Evolutionary conservation across 2,329 filamentous ascomycete genomes (phyloP).

Genomic region (Rhinocladiella similis): DNA sequence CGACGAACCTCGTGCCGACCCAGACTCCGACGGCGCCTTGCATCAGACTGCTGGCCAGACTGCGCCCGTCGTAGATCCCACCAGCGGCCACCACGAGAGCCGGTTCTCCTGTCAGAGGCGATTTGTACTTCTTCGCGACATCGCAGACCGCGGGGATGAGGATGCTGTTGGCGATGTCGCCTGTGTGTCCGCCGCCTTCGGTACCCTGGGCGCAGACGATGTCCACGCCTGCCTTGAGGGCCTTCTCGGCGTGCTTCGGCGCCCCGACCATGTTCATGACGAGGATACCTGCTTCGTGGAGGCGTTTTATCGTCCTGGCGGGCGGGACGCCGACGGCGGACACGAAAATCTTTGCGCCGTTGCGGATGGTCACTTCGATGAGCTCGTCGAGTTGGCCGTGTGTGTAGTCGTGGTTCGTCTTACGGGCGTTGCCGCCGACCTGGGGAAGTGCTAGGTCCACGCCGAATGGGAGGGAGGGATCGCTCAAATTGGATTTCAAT

Average conservation of each 20-base stretch:
- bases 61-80: constrained; percentile 79
- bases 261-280: constrained; percentile 98
- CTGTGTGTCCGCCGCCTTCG: constrained; percentile 91
- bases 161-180: constrained; percentile 81
- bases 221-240: constrained; percentile 81
- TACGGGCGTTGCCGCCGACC: constrained; percentile 77
- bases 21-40: constrained; percentile 86
- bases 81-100: constrained; percentile 87
- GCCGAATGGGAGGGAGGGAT: constrained; percentile 76
- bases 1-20: constrained; percentile 93
- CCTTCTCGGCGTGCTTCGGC: constrained; percentile 87
- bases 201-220: constrained; percentile 90
- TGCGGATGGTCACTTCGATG: constrained; percentile 80
- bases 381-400: constrained; percentile 83
- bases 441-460: constrained; percentile 90
- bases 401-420: constrained; percentile 96
- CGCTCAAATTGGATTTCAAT: constrained; percentile 71
- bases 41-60: constrained; percentile 79
- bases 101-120: constrained; percentile 66
- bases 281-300: constrained; percentile 77
- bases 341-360: constrained; percentile 83
- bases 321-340: constrained; percentile 87
- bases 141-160: constrained; percentile 86
- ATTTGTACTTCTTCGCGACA: constrained; percentile 71
- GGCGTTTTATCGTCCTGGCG: constrained; percentile 65